Conservation (phyloP, 208 protist genomes). For the Acanthamoeba sp. region DNA sequence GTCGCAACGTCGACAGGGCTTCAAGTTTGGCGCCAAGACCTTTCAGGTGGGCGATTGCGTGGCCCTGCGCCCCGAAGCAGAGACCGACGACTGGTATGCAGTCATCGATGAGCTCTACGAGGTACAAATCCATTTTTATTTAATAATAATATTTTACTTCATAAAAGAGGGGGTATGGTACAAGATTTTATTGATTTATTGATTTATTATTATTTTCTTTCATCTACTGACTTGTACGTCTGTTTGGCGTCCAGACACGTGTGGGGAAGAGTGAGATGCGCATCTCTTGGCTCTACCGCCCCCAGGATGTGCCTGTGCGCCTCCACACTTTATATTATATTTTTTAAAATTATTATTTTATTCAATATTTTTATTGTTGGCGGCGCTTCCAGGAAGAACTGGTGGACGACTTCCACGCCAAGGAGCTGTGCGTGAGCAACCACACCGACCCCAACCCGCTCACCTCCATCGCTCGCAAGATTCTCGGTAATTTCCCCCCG, state of each 20-base stretch:
- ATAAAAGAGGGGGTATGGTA: too few relatives aligned
- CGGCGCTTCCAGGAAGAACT: not conserved
- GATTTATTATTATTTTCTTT: too few relatives aligned
- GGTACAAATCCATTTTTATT: not conserved
- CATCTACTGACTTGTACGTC: too few relatives aligned
- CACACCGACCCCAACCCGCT: not conserved
- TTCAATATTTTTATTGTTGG: not conserved
- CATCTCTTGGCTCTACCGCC: not conserved
- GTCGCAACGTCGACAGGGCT: not conserved
- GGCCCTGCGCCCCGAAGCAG: not conserved
- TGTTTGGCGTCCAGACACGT: not conserved
- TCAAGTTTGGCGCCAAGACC: not conserved
- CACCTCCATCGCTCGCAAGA: not conserved
- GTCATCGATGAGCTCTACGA: slow-evolving; percentile 27
- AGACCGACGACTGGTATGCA: not conserved
- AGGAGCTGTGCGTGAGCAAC: slow-evolving; percentile 23
- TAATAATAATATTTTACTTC: too few relatives aligned
- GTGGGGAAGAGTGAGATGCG: not conserved
- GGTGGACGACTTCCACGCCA: not conserved
- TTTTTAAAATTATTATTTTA: too few relatives aligned
- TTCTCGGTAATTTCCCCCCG: not conserved
- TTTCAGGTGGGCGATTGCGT: not conserved
- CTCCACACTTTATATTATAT: not conserved
- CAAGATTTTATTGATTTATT: too few relatives aligned
- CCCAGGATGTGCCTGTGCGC: not conserved